Evolutionary conservation across 345 rosid genomes (phyloP), one percentile per base, ranked within the genome.

Genomic region (Eucalyptus cladocalyx): DNA sequence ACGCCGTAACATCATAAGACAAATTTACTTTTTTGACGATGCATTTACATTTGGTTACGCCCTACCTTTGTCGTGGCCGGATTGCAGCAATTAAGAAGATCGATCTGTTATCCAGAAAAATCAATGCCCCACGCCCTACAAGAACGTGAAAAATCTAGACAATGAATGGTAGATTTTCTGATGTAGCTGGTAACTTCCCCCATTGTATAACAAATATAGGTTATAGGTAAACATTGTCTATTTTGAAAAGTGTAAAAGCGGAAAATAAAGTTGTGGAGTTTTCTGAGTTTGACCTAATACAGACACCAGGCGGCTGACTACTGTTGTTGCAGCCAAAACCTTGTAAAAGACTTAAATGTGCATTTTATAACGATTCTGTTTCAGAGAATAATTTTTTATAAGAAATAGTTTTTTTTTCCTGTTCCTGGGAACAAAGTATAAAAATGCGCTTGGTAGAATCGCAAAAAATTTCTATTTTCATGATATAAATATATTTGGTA

Each of bases 291-390:
- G 62, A 56, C 62, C 60, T 8, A 9, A 54, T 54, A 23, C 60
- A 23, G 3, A 54, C 60, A 23, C 60, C 12, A 9, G 23, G 54
- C 4, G 28, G 28, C 60, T 9, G 28, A 56, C 28, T 56, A 23
- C 4, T 56, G 62, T 56, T 9, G 30, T 24, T 24, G 62, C 13
- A 1, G 30, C 62, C 62, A 9, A 23, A 30, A 24, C 62, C 62
- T 56, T 56, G 6, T 56, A 10, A 56, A 4, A 56, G 0, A 56
- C 30, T 56, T 24, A 53, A 53, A 5, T 2, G 18, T 1, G 4
- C 12, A 0, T 50, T 50, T 50, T 50, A 0, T 50, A 15, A 50
- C 18, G 3, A 50, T 50, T 50, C 0, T 5, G 0, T 49, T 14
- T 0, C 0, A 2, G 6, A 49, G 0, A 49, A 49, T 49, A 49